Base-by-base conservation (phyloP, 345 rosid species). In the Excoecaria agallocha region DNA sequence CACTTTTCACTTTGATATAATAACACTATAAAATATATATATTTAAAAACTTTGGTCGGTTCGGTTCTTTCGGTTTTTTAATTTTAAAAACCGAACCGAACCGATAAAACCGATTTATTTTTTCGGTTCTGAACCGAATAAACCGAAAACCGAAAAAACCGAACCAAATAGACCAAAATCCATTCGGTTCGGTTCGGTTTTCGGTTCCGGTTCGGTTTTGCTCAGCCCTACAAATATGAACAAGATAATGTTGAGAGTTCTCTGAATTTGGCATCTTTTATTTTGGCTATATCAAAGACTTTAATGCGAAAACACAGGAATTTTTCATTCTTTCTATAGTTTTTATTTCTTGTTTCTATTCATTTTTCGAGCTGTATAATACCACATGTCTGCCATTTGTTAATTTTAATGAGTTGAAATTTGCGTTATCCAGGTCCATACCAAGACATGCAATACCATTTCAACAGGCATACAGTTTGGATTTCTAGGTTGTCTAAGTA, bases 401-500 rank as follows among this genome's bases (percentile, higher is more conserved):
- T 1, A n/a, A n/a, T 54, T 58, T 54, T 37, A 24, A 72, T 66
- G 46, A 48, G 13, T 15, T 63, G 24, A 6, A 5, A 65, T 66
- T 6, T 66, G 35, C 37, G 11, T 38, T 51, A 11, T 84, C 71
- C 85, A 93, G 98, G 95, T 89, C 73, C 15, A 82, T 56, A 84
- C 84, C 19, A 76, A 65, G 82, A 82, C 72, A 8, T 85, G 93
- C 65, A 71, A 83, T 74, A 87, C 90, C 0, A 78, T 88, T 52
- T 82, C 86, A 61, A 72, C 76, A 0, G 87, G 95, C 43, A 80
- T 92, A 76, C 93, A 94, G 77, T 79, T 94, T 3, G 98, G 98
- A 51, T 80, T 94, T 25, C 59, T 89, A 77, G 98, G 98, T 22
- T 91, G 98, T 83, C 75, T 92, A 43, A 89, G 97, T 72, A 92